Evolutionary conservation across 371 early-diverging fungal species (phyloP).

Genomic region (Mortierella sp.): DNA sequence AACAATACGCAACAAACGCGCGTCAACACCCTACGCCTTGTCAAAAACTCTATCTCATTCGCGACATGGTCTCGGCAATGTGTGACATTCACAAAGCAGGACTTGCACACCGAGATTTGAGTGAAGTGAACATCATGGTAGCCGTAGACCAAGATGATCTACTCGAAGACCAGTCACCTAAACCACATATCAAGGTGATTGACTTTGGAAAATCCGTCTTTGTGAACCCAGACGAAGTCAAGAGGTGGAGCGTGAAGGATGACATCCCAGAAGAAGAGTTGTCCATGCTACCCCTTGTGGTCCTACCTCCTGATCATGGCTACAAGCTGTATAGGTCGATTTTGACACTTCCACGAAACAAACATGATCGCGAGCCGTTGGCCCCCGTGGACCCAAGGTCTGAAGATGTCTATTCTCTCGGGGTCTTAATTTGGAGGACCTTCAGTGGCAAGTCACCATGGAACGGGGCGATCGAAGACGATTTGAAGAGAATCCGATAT

Average conservation of each 20-base stretch:
- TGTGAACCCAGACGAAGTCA: slow-evolving; percentile 58
- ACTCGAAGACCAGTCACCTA: slow-evolving; percentile 62
- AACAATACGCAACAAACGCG: slow-evolving; percentile 67
- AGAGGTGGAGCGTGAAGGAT: slow-evolving; percentile 64
- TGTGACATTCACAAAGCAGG: slow-evolving; percentile 66
- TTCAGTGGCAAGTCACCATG: slow-evolving; percentile 75
- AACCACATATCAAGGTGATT: slow-evolving; percentile 66
- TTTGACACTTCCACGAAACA: slow-evolving; percentile 68
- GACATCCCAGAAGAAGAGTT: slow-evolving; percentile 63
- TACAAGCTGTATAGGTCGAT: slow-evolving; percentile 69
- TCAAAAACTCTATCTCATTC: slow-evolving; percentile 70
- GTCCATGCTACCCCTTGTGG: slow-evolving; percentile 62
- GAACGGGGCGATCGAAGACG: slow-evolving; percentile 72
- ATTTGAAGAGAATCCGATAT: slow-evolving; percentile 67
- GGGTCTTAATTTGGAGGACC: slow-evolving; percentile 74
- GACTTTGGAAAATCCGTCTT: slow-evolving; percentile 75
- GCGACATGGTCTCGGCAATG: slow-evolving; percentile 68
- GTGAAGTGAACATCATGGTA: slow-evolving; percentile 78
- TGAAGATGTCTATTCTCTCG: slow-evolving; percentile 76
- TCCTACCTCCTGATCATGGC: slow-evolving; percentile 69
- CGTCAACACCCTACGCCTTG: slow-evolving; percentile 67
- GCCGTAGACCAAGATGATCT: slow-evolving; percentile 60
- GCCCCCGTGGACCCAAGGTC: slow-evolving; percentile 67
- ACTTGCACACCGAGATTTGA: slow-evolving; percentile 73
- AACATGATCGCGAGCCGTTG: slow-evolving; percentile 60